phyloP scores from a whole-genome alignment of 768 basidiomycete genomes.

The Galerina marginata region DNA sequence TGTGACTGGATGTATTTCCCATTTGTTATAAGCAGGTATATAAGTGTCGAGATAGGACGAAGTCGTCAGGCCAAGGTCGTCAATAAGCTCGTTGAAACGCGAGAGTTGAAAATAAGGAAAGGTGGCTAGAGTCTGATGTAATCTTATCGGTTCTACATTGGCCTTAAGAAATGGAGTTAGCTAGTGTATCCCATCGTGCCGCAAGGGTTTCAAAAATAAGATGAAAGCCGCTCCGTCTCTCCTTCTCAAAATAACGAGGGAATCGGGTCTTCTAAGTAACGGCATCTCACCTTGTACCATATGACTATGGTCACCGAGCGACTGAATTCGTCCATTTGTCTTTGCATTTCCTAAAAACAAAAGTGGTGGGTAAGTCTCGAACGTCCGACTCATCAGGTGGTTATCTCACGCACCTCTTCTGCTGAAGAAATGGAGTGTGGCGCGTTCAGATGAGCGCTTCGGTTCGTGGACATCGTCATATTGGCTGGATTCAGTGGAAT shows the following conservation, averaged over 20 bases:
- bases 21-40: slow-evolving; percentile 56
- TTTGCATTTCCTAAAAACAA: slow-evolving; percentile 40
- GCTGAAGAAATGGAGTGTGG: slow-evolving; percentile 20
- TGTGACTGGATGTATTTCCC: slow-evolving; percentile 70
- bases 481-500: slow-evolving; percentile 23
- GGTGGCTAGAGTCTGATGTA: slow-evolving; percentile 61
- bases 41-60: slow-evolving; percentile 67
- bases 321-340: slow-evolving; percentile 48
- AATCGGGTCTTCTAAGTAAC: slow-evolving; percentile 5
- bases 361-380: slow-evolving; percentile 1
- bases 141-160: slow-evolving; percentile 58
- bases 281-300: slow-evolving; percentile 64
- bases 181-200: background rate
- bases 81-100: slow-evolving; percentile 53
- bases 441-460: slow-evolving; percentile 19
- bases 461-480: slow-evolving; percentile 17
- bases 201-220: slow-evolving; percentile 16
- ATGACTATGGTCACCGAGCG: slow-evolving; percentile 69
- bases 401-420: slow-evolving; percentile 25
- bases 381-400: too few species aligned
- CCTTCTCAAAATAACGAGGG: slow-evolving; percentile 15
- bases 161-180: slow-evolving; percentile 40
- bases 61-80: slow-evolving; percentile 57
- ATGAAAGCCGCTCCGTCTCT: slow-evolving; percentile 8
- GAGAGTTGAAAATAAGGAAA: slow-evolving; percentile 72